Conservation (phyloP, 495 filamentous ascomycete species). For the Zalerion maritima region DNA sequence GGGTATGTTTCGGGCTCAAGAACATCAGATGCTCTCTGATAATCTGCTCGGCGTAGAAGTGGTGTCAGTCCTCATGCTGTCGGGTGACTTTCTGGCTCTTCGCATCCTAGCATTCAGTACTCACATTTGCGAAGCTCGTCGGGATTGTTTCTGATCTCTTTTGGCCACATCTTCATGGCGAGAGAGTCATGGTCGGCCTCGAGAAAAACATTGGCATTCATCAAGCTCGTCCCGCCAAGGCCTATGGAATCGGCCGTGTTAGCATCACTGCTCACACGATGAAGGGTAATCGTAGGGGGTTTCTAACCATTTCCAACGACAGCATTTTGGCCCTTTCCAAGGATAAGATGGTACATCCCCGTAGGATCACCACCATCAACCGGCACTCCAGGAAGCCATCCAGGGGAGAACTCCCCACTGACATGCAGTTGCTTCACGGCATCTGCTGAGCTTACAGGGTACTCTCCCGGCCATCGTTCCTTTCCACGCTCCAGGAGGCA, state of each 20-base stretch:
- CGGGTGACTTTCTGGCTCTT: no score
- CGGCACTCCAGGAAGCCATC: conserved; percentile 18
- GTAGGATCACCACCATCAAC: conserved; percentile 39
- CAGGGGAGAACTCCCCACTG: conserved; percentile 38
- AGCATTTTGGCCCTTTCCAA: conserved; percentile 51
- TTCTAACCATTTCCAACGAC: conserved; percentile 47
- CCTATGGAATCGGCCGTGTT: conserved; percentile 27
- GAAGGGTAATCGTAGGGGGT: not conserved
- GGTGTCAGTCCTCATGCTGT: no score
- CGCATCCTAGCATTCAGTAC: no score
- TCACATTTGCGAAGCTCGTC: conserved; percentile 34
- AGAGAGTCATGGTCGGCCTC: conserved; percentile 41
- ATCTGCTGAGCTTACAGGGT: conserved; percentile 33
- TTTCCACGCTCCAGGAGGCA: conserved; percentile 47
- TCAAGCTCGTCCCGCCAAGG: conserved; percentile 48
- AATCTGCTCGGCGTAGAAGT: conserved; percentile 25
- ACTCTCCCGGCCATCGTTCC: conserved; percentile 54
- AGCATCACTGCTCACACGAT: no score
- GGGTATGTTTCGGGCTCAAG: conserved; percentile 48
- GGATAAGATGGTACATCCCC: conserved; percentile 46
- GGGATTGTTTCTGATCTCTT: conserved; percentile 37
- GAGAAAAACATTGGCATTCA: conserved; percentile 56
- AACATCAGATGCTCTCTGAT: conserved; percentile 37
- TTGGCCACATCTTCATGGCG: conserved; percentile 41
- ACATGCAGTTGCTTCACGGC: conserved; percentile 34